Conservation (phyloP, 1,284 basidiomycete species). For the Tranzscheliella williamsii region DNA sequence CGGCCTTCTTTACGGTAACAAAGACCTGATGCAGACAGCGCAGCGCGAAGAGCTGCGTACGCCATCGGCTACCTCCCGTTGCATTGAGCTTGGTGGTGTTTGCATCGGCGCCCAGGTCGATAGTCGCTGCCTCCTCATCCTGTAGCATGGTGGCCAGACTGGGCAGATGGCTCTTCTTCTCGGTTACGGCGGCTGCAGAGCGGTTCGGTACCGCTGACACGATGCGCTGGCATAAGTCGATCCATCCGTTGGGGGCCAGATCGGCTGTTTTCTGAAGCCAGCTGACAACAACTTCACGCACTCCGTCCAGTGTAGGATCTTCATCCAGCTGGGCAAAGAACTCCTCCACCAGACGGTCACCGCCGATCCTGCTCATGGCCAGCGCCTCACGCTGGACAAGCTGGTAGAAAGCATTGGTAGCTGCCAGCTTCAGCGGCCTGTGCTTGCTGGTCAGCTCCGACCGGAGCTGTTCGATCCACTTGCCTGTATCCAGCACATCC, state of each 20-base stretch:
- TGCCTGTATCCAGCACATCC: constrained; percentile 65
- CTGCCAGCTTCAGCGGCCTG: constrained; percentile 78
- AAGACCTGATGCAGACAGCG: constrained; percentile 91
- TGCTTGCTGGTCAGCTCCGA: constrained; percentile 61
- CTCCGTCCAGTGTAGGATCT: constrained; percentile 90
- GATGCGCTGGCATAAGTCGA: constrained; percentile 93
- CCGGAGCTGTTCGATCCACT: constrained; percentile 44
- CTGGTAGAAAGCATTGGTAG: constrained; percentile 93
- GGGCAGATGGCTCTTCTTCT: constrained; percentile 19
- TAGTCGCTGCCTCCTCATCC: constrained; percentile 89
- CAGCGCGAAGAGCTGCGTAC: constrained; percentile 93
- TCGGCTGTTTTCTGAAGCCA: constrained; percentile 95
- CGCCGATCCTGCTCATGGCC: constrained; percentile 87
- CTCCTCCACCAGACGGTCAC: constrained; percentile 89
- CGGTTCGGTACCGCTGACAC: constrained; percentile 65
- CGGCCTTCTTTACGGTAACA: constrained; percentile 72
- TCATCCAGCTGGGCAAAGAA: constrained; percentile 92
- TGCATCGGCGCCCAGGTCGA: constrained; percentile 61
- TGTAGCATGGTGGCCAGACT: constrained; percentile 58
- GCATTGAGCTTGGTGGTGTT: constrained; percentile 24
- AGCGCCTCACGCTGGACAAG: constrained; percentile 94
- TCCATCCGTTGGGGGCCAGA: constrained; percentile 93
- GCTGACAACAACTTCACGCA: constrained; percentile 86
- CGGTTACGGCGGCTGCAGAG: constrained; percentile 2
- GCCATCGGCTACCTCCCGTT: constrained; percentile 70